Conservation (phyloP, 352 stramenopile genomes). For the Globisporangium yorkense region DNA sequence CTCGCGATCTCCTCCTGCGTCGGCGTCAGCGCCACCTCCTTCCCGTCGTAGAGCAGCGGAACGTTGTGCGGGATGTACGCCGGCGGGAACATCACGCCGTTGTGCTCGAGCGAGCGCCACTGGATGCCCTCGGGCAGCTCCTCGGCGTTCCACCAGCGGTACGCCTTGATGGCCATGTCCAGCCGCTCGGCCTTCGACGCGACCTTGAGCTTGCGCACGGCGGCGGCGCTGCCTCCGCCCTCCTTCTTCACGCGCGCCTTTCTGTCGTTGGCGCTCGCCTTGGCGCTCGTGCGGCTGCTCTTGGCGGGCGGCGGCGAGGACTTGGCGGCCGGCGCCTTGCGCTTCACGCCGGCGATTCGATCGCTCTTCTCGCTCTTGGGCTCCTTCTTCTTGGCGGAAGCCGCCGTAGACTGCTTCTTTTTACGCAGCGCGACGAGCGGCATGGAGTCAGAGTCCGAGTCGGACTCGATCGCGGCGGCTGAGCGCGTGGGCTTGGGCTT, state of each 20-base stretch:
- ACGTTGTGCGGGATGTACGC: slow-evolving; percentile 95
- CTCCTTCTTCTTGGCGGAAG: not conserved
- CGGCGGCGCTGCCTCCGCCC: slow-evolving; percentile 17
- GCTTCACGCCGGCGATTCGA: slow-evolving; percentile 34
- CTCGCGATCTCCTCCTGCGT: slow-evolving; percentile 94
- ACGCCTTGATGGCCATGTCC: slow-evolving; percentile 97
- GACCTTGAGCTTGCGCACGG: slow-evolving; percentile 89
- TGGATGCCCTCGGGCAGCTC: slow-evolving; percentile 93
- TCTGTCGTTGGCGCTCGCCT: slow-evolving; percentile 31
- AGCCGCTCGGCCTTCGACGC: slow-evolving; percentile 92
- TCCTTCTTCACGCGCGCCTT: slow-evolving; percentile 42
- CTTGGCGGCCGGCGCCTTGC: slow-evolving; percentile 28
- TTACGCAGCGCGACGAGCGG: slow-evolving; percentile 76
- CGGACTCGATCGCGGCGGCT: slow-evolving; percentile 22
- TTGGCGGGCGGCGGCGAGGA: slow-evolving; percentile 15
- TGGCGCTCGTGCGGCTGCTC: slow-evolving; percentile 39
- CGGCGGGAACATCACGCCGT: slow-evolving; percentile 96
- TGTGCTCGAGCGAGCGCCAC: slow-evolving; percentile 99
- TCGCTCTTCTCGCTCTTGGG: slow-evolving; percentile 10
- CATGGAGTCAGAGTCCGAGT: slow-evolving; percentile 76
- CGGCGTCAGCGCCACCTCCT: slow-evolving; percentile 92
- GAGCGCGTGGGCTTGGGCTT: slow-evolving; percentile 23
- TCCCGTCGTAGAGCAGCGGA: slow-evolving; percentile 92
- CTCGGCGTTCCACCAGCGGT: slow-evolving; percentile 98
- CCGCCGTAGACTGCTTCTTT: slow-evolving; percentile 27